These are phyloP conservation scores for Suhomyces tanzawaensis DNA, from an alignment of 805 yeast genomes.

Conservation along the genomic window DNA sequence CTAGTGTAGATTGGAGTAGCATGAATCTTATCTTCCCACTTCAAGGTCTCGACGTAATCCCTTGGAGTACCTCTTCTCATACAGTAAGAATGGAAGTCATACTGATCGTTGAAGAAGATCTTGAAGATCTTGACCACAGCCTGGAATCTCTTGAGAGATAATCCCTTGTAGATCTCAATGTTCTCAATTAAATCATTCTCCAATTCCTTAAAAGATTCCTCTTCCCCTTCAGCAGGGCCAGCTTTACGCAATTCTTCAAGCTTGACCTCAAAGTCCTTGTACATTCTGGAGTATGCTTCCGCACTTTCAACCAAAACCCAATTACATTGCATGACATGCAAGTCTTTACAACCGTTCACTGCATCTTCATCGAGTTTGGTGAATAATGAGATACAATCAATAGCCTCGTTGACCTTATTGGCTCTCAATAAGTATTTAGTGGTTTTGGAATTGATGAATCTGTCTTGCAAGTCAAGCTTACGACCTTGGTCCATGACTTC, in stretches of 20 bases:
- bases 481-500: constrained; percentile 69
- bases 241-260: constrained; percentile 13
- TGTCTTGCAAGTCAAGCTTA: constrained; percentile 77
- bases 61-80: constrained; percentile 88
- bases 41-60: constrained; percentile 70
- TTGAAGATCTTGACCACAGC: constrained; percentile 66
- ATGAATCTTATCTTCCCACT: constrained; percentile 80
- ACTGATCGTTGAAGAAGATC: constrained; percentile 77
- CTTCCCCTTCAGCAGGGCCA: constrained; percentile 20
- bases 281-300: constrained; percentile 70
- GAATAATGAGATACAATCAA: constrained; percentile 70
- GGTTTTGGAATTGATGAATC: constrained; percentile 86
- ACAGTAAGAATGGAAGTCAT: constrained; percentile 92
- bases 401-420: constrained; percentile 68
- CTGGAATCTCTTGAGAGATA: constrained; percentile 75
- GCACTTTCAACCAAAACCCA: constrained; percentile 88
- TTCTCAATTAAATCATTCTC: constrained; percentile 39
- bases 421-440: constrained; percentile 82
- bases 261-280: constrained; percentile 25
- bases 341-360: constrained; percentile 80
- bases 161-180: constrained; percentile 52
- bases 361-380: constrained; percentile 75
- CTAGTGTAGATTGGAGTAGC: constrained; percentile 70
- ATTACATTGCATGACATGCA: constrained; percentile 85
- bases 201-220: constrained; percentile 18